Percentiles rank a stretch among this genome's conserved stretches.
phyloP scores from a whole-genome alignment of 1,284 basidiomycete species.

The Peniophora sp. region DNA sequence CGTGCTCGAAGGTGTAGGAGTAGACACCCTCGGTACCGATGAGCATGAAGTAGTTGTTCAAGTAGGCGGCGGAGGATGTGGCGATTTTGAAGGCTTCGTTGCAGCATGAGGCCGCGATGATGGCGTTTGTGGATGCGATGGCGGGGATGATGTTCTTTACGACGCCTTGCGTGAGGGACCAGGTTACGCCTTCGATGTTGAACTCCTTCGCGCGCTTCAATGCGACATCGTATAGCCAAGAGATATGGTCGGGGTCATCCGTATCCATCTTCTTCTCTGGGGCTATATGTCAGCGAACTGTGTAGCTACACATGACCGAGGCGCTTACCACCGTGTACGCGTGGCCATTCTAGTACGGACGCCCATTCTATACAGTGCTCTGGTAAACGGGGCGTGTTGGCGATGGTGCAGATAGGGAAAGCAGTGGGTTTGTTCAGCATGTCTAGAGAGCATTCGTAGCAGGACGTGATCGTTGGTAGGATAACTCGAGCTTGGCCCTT shows the following conservation, averaged over 20 bases:
- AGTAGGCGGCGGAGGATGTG: slow-evolving; percentile 86
- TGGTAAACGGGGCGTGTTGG: slow-evolving; percentile 95
- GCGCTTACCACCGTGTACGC: slow-evolving; percentile 71
- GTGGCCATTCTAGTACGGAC: slow-evolving; percentile 97
- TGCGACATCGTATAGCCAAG: slow-evolving; percentile 86
- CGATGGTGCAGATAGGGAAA: slow-evolving; percentile 98
- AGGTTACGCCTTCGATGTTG: slow-evolving; percentile 97
- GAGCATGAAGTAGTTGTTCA: slow-evolving; percentile 98
- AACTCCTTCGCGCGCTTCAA: slow-evolving; percentile 81
- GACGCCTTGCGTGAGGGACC: slow-evolving; percentile 96
- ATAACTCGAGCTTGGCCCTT: slow-evolving; percentile 98
- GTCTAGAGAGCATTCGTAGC: slow-evolving; percentile 97
- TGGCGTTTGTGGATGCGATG: slow-evolving; percentile 94
- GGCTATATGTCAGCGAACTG: neutral
- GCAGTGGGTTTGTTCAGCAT: slow-evolving; percentile 97
- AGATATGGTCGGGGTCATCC: slow-evolving; percentile 95
- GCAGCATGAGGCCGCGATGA: slow-evolving; percentile 95
- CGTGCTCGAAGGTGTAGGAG: slow-evolving; percentile 96
- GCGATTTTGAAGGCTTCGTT: slow-evolving; percentile 99
- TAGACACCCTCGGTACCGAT: slow-evolving; percentile 96
- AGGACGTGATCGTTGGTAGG: slow-evolving; percentile 90
- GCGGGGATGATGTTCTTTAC: slow-evolving; percentile 99
- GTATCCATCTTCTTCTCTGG: slow-evolving; percentile 92
- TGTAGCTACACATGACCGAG: neutral
- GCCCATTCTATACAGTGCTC: slow-evolving; percentile 99